Evolutionary conservation across 2,329 filamentous ascomycete species (phyloP).

Genomic region (Neofusicoccum kwambonambiense): DNA sequence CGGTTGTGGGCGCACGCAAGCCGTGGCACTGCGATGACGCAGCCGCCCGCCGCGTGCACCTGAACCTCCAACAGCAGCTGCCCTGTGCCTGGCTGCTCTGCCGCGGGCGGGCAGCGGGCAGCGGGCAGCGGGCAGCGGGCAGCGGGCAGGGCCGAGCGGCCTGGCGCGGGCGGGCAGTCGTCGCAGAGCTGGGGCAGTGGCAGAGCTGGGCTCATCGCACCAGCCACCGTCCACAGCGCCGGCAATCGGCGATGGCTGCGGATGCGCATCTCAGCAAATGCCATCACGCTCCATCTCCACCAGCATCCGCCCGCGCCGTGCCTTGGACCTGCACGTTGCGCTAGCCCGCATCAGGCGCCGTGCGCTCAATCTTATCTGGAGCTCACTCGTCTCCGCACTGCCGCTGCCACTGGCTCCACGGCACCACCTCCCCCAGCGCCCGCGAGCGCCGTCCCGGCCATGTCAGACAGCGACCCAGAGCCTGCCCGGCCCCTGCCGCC

Average conservation of each 20-base stretch:
- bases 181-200: too few species aligned
- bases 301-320: conserved; percentile 8
- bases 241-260: neutral
- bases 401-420: neutral
- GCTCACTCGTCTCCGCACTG: neutral
- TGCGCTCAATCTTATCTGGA: conserved; percentile 2
- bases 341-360: neutral
- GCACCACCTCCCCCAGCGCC: too few species aligned
- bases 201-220: too few species aligned
- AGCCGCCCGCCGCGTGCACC: too few species aligned
- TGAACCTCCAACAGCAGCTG: too few species aligned
- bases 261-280: neutral
- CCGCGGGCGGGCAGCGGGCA: too few species aligned
- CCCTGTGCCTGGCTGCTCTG: too few species aligned
- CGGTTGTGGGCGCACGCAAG: too few species aligned
- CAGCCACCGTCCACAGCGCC: neutral
- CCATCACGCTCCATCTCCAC: neutral
- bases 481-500: conserved; percentile 26
- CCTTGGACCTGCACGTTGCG: conserved; percentile 4
- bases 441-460: neutral
- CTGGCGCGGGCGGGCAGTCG: too few species aligned
- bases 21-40: too few species aligned
- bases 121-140: too few species aligned
- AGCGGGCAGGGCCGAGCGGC: too few species aligned
- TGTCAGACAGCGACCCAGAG: conserved; percentile 11